These are phyloP conservation scores for Colletotrichum higginsianum DNA, from an alignment of 2,329 filamentous ascomycete species.

Conservation along the genomic window DNA sequence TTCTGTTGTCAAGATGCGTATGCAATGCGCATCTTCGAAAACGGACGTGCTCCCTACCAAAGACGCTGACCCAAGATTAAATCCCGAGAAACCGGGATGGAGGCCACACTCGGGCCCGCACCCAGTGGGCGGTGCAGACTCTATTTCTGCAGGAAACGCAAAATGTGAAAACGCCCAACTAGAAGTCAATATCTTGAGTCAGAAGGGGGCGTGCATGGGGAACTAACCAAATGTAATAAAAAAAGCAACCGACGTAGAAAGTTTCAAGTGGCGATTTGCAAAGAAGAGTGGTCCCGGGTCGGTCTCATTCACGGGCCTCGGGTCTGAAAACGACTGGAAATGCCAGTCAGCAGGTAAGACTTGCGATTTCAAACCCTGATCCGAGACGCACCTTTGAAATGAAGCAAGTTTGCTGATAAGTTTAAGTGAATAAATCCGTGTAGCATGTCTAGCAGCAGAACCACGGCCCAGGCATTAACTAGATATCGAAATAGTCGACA, in stretches of 20 bases:
- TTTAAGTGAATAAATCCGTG: neutral
- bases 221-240: neutral
- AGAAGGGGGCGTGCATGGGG: neutral
- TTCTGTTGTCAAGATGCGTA: too few species aligned
- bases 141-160: neutral
- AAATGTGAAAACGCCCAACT: neutral
- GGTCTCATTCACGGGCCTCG: neutral
- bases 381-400: neutral
- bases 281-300: neutral
- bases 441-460: neutral
- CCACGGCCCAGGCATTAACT: neutral
- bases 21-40: too few species aligned
- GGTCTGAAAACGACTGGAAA: neutral
- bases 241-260: neutral
- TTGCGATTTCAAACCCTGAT: too few species aligned
- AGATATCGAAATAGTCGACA: constrained; percentile 10
- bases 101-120: neutral
- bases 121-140: neutral
- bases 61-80: neutral
- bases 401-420: neutral
- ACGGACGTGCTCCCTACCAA: neutral
- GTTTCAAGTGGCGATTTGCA: neutral
- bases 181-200: neutral
- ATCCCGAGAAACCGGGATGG: too few species aligned
- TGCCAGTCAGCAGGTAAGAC: neutral